Percentiles rank a stretch among this genome's conserved stretches.
Evolutionary conservation across 192 early-diverging fungal genomes (phyloP).

Genomic region (Mortierella hygrophila): DNA sequence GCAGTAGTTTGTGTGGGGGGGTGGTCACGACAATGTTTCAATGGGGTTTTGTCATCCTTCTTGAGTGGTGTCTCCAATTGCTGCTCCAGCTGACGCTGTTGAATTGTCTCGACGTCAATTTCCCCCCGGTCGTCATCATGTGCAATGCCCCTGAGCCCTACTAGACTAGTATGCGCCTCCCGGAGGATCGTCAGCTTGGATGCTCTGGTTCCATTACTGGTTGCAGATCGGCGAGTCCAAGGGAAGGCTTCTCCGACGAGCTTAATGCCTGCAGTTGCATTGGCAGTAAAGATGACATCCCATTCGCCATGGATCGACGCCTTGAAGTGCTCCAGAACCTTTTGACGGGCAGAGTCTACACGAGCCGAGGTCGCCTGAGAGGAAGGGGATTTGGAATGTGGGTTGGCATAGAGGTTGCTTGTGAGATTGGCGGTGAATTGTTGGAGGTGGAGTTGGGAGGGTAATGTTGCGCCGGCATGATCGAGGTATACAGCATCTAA

Average conservation of each 20-base stretch:
- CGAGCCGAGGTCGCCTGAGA: slow-evolving; percentile 64
- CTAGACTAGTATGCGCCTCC: slow-evolving; percentile 80
- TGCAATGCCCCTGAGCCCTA: slow-evolving; percentile 77
- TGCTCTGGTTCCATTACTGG: not conserved
- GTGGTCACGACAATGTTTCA: not conserved
- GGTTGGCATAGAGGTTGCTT: slow-evolving; percentile 70
- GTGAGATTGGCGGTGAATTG: slow-evolving; percentile 60
- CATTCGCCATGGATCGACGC: slow-evolving; percentile 68
- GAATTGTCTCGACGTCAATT: slow-evolving; percentile 23
- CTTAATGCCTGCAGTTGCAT: slow-evolving; percentile 83
- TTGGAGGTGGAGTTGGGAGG: slow-evolving; percentile 58
- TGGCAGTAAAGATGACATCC: slow-evolving; percentile 81
- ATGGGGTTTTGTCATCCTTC: not conserved
- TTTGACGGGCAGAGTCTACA: slow-evolving; percentile 66
- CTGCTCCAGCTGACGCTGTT: slow-evolving; percentile 34
- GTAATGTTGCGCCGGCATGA: slow-evolving; percentile 74
- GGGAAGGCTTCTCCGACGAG: slow-evolving; percentile 81
- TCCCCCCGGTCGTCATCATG: slow-evolving; percentile 43
- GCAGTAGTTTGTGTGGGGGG: not conserved
- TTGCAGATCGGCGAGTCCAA: slow-evolving; percentile 49
- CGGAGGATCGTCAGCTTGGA: slow-evolving; percentile 71
- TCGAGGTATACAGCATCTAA: slow-evolving; percentile 69
- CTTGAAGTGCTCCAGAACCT: slow-evolving; percentile 69
- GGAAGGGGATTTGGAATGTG: slow-evolving; percentile 71
- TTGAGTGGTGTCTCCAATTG: not conserved